Conservation (phyloP, 805 yeast species). For the Candida qinlingensis region DNA sequence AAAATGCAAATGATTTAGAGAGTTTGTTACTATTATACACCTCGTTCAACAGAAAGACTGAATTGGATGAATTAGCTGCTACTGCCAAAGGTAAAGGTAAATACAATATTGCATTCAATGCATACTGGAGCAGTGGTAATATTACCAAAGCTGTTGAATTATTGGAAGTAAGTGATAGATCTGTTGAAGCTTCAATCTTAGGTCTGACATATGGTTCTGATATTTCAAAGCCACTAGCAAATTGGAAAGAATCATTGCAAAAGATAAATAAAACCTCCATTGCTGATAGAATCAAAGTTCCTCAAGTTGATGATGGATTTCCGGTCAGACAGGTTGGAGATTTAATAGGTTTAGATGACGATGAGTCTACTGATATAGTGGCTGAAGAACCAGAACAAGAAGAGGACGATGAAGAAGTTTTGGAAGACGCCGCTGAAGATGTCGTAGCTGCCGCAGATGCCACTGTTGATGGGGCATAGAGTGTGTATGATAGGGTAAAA, state of each 20-base stretch:
- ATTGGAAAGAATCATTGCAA: conserved; percentile 63
- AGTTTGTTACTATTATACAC: conserved; percentile 79
- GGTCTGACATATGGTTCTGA: conserved; percentile 59
- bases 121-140: conserved; percentile 84
- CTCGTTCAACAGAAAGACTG: conserved; percentile 64
- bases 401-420: conserved; percentile 11
- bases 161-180: conserved; percentile 61
- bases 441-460: conserved; percentile 2
- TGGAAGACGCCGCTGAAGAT: conserved; percentile 5
- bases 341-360: conserved; percentile 35
- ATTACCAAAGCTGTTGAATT: conserved; percentile 56
- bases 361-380: conserved; percentile 22
- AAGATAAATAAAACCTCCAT: conserved; percentile 48
- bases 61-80: conserved; percentile 58
- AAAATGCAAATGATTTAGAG: conserved; percentile 74
- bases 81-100: conserved; percentile 69
- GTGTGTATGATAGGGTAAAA: not conserved
- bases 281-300: conserved; percentile 55
- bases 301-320: conserved; percentile 31
- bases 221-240: conserved; percentile 41
- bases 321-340: conserved; percentile 27
- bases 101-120: conserved; percentile 86
- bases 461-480: conserved; percentile 3
- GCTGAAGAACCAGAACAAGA: conserved; percentile 13
- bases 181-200: conserved; percentile 81